phyloP scores from a whole-genome alignment of 164 flowering plant genomes.

The Hamamelis virginiana region DNA sequence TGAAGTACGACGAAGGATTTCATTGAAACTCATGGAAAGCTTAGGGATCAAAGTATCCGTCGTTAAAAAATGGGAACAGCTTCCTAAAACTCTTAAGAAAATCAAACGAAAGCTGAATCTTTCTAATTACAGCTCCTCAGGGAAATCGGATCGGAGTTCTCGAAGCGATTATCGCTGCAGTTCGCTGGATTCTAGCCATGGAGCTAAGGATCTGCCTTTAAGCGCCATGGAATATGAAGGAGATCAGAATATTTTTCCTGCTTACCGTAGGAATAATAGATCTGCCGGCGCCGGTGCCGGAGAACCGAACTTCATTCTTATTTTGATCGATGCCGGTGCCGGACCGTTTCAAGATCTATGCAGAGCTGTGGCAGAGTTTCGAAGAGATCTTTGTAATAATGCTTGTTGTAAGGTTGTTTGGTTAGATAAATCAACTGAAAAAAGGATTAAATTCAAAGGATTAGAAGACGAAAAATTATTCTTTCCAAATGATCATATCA shows the following conservation, averaged over 20 bases:
- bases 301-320: constrained; percentile 22
- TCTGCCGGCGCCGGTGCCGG: too few species aligned
- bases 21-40: constrained; percentile 41
- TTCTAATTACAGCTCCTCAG: constrained; percentile 15
- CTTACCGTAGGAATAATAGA: constrained; percentile 5
- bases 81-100: constrained; percentile 35
- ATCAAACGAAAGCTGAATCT: constrained; percentile 24
- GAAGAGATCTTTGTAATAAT: constrained; percentile 17
- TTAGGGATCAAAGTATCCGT: constrained; percentile 47
- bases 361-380: constrained; percentile 31
- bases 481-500: constrained; percentile 25
- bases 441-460: background rate
- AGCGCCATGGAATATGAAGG: constrained; percentile 32
- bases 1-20: constrained; percentile 39
- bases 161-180: constrained; percentile 13
- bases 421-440: constrained; percentile 30
- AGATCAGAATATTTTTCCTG: constrained; percentile 7
- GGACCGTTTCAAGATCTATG: constrained; percentile 34
- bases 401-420: constrained; percentile 40
- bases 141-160: constrained; percentile 18
- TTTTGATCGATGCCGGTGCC: constrained; percentile 41
- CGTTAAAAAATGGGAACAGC: constrained; percentile 31
- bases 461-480: constrained; percentile 7
- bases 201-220: constrained; percentile 20
- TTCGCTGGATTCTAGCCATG: background rate